Conservation (phyloP, 2,329 filamentous ascomycete species). For the Clarireedia monteithiana region DNA sequence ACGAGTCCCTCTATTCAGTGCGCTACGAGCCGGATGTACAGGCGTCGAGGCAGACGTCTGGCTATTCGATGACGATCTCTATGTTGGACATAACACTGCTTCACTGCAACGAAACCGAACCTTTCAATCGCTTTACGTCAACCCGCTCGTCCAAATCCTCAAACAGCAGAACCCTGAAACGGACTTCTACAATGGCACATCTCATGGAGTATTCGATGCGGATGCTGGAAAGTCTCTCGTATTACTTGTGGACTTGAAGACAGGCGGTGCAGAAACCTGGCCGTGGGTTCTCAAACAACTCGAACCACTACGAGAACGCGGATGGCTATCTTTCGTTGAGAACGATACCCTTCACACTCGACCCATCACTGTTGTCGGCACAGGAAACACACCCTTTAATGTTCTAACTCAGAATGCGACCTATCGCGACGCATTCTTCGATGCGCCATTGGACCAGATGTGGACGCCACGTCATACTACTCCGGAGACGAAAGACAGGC, state of each 20-base stretch:
- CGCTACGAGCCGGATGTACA: slow-evolving; percentile 50
- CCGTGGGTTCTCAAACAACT: slow-evolving; percentile 46
- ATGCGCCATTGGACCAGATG: slow-evolving; percentile 49
- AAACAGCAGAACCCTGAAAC: slow-evolving; percentile 42
- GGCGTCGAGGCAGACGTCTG: slow-evolving; percentile 65
- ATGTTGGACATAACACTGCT: slow-evolving; percentile 54
- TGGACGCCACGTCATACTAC: slow-evolving; percentile 25
- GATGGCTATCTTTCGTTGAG: slow-evolving; percentile 49
- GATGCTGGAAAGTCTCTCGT: slow-evolving; percentile 46
- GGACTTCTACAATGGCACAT: slow-evolving; percentile 37
- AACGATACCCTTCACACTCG: slow-evolving; percentile 43
- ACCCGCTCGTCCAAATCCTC: slow-evolving; percentile 54
- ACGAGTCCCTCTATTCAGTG: slow-evolving; percentile 53
- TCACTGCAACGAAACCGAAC: slow-evolving; percentile 48
- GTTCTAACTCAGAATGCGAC: slow-evolving; percentile 43
- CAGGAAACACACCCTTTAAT: slow-evolving; percentile 55
- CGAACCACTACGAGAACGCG: slow-evolving; percentile 47
- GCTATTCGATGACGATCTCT: slow-evolving; percentile 48
- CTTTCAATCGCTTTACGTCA: slow-evolving; percentile 54
- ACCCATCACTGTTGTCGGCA: slow-evolving; percentile 61
- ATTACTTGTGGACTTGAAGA: slow-evolving; percentile 66
- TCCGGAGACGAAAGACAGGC: slow-evolving; percentile 7
- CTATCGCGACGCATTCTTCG: slow-evolving; percentile 56
- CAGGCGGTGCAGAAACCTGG: slow-evolving; percentile 42
- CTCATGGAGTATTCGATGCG: slow-evolving; percentile 48